These are phyloP conservation scores for Taphrina flavorubra DNA, from an alignment of 1,139 yeast species.

Conservation along the genomic window DNA sequence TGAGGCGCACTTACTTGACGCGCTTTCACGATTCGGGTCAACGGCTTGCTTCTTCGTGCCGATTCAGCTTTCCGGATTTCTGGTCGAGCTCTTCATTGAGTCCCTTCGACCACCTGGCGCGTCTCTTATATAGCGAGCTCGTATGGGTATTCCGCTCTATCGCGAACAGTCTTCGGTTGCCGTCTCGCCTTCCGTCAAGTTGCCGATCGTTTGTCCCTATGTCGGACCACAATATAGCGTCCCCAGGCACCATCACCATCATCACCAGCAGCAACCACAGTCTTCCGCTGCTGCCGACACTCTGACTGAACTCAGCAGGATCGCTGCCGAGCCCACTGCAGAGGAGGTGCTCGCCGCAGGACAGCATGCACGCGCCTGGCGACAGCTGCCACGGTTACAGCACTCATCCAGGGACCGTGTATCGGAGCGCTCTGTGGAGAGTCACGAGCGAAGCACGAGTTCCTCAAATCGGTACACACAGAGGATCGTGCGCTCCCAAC, in stretches of 20 bases:
- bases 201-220: conserved; percentile 23
- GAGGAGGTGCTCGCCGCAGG: conserved; percentile 4
- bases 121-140: neutral
- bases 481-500: conserved; percentile 16
- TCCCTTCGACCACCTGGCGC: conserved; percentile 13
- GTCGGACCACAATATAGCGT: conserved; percentile 5
- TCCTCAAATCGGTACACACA: conserved; percentile 4
- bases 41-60: no score
- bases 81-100: conserved; percentile 35
- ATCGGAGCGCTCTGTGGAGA: conserved; percentile 9
- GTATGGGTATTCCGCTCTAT: conserved; percentile 26
- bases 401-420: conserved; percentile 7
- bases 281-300: neutral
- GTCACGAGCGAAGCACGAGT: conserved; percentile 20
- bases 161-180: conserved; percentile 16
- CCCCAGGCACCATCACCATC: conserved; percentile 8
- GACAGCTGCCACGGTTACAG: conserved; percentile 12
- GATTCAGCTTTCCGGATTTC: no score
- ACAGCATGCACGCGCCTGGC: conserved; percentile 4
- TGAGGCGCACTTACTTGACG: no score
- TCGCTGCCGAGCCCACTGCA: conserved; percentile 4
- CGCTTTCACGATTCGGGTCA: no score
- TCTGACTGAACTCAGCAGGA: conserved; percentile 10
- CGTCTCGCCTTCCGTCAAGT: conserved; percentile 7
- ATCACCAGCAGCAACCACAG: conserved; percentile 1